Evolutionary conservation across 805 yeast species (phyloP).

Genomic region (Yarrowia yakushimensis): DNA sequence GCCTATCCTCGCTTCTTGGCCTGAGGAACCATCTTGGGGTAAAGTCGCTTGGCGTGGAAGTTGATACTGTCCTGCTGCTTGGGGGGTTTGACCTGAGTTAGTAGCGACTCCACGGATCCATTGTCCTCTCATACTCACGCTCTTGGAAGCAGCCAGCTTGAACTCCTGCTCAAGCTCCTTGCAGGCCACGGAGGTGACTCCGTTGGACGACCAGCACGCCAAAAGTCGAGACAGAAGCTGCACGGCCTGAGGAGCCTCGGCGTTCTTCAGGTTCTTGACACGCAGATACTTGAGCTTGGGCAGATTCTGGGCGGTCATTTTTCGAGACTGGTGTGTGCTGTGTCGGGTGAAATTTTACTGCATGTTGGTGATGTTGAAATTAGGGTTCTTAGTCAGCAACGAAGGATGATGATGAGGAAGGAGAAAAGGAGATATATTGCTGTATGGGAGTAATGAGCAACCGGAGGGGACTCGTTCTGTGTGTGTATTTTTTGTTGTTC

Average conservation of each 20-base stretch:
- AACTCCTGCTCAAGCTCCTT: constrained; percentile 61
- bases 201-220: constrained; percentile 95
- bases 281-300: constrained; percentile 75
- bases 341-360: not conserved
- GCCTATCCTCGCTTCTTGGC: constrained; percentile 43
- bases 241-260: constrained; percentile 68
- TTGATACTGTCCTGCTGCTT: constrained; percentile 45
- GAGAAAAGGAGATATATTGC: no score
- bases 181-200: constrained; percentile 74
- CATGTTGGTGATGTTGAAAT: not conserved
- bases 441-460: no score
- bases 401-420: not conserved
- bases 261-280: constrained; percentile 58
- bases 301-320: constrained; percentile 31
- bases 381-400: constrained; percentile 12
- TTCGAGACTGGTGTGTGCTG: not conserved
- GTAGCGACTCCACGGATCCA: not conserved
- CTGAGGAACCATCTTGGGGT: constrained; percentile 47
- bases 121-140: constrained; percentile 32
- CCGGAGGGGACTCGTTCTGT: no score
- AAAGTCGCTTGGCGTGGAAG: constrained; percentile 52
- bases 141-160: constrained; percentile 63
- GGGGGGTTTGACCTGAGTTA: constrained; percentile 30
- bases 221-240: constrained; percentile 75
- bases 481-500: no score